Percentiles rank a stretch among this genome's conserved stretches.
Conservation (phyloP, 495 filamentous ascomycete species). For the Lasiosphaeria miniovina region DNA sequence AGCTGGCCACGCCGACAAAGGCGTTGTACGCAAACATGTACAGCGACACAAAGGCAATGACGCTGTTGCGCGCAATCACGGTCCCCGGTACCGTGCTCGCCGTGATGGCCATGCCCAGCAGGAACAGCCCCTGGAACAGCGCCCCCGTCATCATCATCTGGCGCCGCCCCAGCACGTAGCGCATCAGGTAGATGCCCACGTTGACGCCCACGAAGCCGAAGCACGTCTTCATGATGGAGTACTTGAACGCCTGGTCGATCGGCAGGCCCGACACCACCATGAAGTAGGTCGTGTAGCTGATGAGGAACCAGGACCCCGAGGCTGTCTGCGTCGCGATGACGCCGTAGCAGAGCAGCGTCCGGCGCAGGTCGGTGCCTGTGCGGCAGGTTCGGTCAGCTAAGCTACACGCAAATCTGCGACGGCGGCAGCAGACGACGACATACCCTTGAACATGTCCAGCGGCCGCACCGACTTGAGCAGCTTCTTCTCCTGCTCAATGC, state of each 20-base stretch:
- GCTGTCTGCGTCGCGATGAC: conserved; percentile 35
- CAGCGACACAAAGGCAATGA: conserved; percentile 25
- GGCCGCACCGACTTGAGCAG: conserved; percentile 30
- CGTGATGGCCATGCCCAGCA: conserved; percentile 37
- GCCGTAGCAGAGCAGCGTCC: conserved; percentile 39
- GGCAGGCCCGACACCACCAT: conserved; percentile 36
- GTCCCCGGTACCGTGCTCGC: conserved; percentile 28
- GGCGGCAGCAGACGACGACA: not conserved
- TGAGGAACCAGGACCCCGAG: conserved; percentile 39
- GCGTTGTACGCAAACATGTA: conserved; percentile 18
- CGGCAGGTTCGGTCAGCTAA: too few species aligned
- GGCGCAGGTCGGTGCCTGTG: conserved; percentile 35
- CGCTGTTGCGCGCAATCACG: conserved; percentile 23
- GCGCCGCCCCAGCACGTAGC: conserved; percentile 34
- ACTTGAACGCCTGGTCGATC: conserved; percentile 39
- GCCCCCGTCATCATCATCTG: conserved; percentile 36
- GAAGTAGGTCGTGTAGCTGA: conserved; percentile 43
- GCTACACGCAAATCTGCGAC: not conserved
- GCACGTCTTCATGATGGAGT: conserved; percentile 37
- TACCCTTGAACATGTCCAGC: conserved; percentile 39
- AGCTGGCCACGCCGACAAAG: conserved; percentile 19
- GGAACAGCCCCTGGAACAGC: conserved; percentile 31
- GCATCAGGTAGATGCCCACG: conserved; percentile 37
- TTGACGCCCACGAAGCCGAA: conserved; percentile 40
- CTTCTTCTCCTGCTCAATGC: conserved; percentile 40